Evolutionary conservation across 805 yeast species (phyloP), one percentile per base, ranked within the genome.

Genomic region (Priceomyces castillae): DNA sequence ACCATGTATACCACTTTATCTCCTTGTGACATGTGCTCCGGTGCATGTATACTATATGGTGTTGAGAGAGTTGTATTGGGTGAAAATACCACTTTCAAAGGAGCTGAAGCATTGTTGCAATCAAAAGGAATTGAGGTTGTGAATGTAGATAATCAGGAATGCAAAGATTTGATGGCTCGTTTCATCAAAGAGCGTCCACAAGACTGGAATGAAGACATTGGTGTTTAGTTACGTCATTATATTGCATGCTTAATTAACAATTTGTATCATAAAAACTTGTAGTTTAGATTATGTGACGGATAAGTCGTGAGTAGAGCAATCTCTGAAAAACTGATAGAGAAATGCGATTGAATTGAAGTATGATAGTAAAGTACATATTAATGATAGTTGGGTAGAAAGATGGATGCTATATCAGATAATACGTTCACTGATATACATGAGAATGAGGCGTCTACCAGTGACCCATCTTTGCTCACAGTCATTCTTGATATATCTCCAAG

Each of bases 21-120:
- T 6, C 97, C 98, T 2, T 92, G 98, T 62, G 77, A 82, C 52
- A 92, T 92, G 97, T 92, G 98, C 62, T 80, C 94, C 3, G 98
- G 98, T 16, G 95, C 97, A 4, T 86, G 92, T 50, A 57, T 92
- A 41, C 72, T 92, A 74, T 92, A 90, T 67, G 96, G 96, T 33
- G 77, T 92, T 52, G 82, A 84, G 56, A 76, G 97, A 50, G 84
- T 88, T 34, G 97, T 92, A 0, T 56, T 90, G 63, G 97, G 97
- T 23, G 99, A 92, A 61, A 90, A 90, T 65, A 78, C 67, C 43
- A 92, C 84, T 23, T 92, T 86, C 54, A 52, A 74, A 26, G 97
- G 97, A 10, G 95, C 87, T 20, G 97, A 92, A 61, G 85, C 82
- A 34, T 81, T 81, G 61, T 72, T 92, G 54, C 59, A 62, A 48